A percentile compares a stretch with the other conserved stretches of the same genome.
Conservation (phyloP, 2,329 filamentous ascomycete genomes). For the Alternaria viburni region DNA sequence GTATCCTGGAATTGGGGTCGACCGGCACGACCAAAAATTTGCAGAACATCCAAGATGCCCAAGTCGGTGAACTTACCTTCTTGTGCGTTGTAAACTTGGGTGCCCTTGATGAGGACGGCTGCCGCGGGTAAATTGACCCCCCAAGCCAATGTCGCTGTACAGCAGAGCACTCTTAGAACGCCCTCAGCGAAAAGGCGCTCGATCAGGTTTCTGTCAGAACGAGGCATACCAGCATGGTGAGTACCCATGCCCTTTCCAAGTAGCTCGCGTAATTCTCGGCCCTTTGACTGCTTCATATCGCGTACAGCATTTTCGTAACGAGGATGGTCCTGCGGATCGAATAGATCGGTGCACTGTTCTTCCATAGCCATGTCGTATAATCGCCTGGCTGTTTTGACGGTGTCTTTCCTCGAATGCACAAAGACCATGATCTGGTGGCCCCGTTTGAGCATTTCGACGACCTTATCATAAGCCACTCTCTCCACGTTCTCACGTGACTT, state of each 20-base stretch:
- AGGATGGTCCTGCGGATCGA: constrained; percentile 80
- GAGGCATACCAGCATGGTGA: constrained; percentile 95
- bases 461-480: constrained; percentile 87
- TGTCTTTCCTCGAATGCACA: constrained; percentile 95
- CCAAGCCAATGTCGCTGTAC: constrained; percentile 97
- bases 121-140: constrained; percentile 98
- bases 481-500: constrained; percentile 89
- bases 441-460: constrained; percentile 85
- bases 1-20: constrained; percentile 97
- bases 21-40: constrained; percentile 98
- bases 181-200: constrained; percentile 90
- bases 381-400: constrained; percentile 83
- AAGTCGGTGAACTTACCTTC: constrained; percentile 97
- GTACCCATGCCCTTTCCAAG: constrained; percentile 90
- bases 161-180: constrained; percentile 95
- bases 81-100: constrained; percentile 93
- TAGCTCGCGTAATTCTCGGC: constrained; percentile 85
- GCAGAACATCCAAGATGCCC: constrained; percentile 93
- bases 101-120: constrained; percentile 97
- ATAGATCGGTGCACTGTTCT: constrained; percentile 77
- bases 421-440: constrained; percentile 99
- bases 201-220: constrained; percentile 93
- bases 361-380: constrained; percentile 87
- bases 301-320: constrained; percentile 79
- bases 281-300: constrained; percentile 85